A percentile compares a stretch with the other conserved stretches of the same genome.
These are phyloP conservation scores for Globisporangium solare DNA, from an alignment of 352 stramenopile genomes.

Conservation along the genomic window DNA sequence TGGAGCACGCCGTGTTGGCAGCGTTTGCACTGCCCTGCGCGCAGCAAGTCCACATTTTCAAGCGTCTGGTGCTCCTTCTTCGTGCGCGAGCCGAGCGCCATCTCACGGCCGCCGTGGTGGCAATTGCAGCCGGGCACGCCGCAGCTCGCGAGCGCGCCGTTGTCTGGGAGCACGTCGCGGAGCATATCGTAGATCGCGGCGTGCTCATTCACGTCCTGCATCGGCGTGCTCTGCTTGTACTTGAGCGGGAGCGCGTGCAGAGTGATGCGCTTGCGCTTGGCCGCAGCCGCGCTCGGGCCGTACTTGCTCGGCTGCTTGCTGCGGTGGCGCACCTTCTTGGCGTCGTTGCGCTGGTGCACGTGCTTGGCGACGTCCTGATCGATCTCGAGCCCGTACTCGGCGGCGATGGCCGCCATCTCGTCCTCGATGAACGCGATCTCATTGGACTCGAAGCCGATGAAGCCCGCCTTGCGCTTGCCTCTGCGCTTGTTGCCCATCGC, in stretches of 20 bases:
- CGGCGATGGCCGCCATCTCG: constrained; percentile 73
- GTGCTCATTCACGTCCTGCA: constrained; percentile 27
- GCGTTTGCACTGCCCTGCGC: constrained; percentile 38
- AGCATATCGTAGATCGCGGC: constrained; percentile 36
- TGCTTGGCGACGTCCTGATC: constrained; percentile 59
- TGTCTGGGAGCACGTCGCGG: constrained; percentile 48
- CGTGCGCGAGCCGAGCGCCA: constrained; percentile 18
- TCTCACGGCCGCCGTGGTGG: constrained; percentile 31
- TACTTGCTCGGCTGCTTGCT: constrained; percentile 28
- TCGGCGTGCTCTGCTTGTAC: constrained; percentile 14
- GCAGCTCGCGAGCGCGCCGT: constrained; percentile 41
- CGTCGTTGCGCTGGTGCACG: constrained; percentile 43
- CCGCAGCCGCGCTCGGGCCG: not conserved
- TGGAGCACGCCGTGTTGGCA: constrained; percentile 72
- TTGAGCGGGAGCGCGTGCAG: constrained; percentile 13
- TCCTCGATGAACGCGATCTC: constrained; percentile 87
- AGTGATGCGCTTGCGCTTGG: constrained; percentile 11
- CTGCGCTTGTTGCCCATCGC: constrained; percentile 12
- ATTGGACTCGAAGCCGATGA: constrained; percentile 62
- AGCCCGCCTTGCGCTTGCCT: constrained; percentile 67
- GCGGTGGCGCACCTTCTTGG: constrained; percentile 42
- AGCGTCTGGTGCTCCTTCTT: constrained; percentile 21
- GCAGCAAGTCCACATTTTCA: constrained; percentile 24
- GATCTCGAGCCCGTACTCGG: constrained; percentile 73
- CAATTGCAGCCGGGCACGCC: constrained; percentile 64